Percentiles rank a stretch among this genome's conserved stretches.
Evolutionary conservation across 148 eudicot species (phyloP).

Genomic region (Nyssa sinensis): DNA sequence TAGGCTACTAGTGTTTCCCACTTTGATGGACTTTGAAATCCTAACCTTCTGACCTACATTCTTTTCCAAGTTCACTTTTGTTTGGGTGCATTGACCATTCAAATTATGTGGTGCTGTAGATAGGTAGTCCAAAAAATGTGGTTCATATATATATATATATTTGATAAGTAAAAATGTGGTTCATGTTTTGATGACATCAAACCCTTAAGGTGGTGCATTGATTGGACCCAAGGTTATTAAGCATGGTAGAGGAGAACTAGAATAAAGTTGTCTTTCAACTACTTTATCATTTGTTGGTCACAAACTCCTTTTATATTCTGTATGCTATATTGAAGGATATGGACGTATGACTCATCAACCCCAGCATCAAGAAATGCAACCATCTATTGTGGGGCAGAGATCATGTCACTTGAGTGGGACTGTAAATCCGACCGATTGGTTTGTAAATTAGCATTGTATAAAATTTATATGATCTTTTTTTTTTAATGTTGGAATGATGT

Average conservation of each 20-base stretch:
- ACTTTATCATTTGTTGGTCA: not conserved
- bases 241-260: not conserved
- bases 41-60: not conserved
- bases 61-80: not conserved
- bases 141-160: no score
- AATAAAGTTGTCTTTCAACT: not conserved
- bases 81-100: not conserved
- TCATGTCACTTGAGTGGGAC: conserved; percentile 98
- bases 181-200: not conserved
- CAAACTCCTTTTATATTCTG: not conserved
- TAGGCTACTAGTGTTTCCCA: not conserved
- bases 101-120: not conserved
- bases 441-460: conserved; percentile 14
- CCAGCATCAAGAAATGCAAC: conserved; percentile 93
- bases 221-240: not conserved
- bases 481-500: conserved; percentile 11
- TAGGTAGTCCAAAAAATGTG: not conserved
- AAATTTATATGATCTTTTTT: not conserved
- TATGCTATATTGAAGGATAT: conserved; percentile 59
- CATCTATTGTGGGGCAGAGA: conserved; percentile 94
- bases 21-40: not conserved
- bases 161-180: no score
- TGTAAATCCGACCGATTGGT: conserved; percentile 97
- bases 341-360: conserved; percentile 86
- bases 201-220: not conserved